phyloP scores from a whole-genome alignment of 2,329 filamentous ascomycete species.

The Lasiodiplodia sp. region DNA sequence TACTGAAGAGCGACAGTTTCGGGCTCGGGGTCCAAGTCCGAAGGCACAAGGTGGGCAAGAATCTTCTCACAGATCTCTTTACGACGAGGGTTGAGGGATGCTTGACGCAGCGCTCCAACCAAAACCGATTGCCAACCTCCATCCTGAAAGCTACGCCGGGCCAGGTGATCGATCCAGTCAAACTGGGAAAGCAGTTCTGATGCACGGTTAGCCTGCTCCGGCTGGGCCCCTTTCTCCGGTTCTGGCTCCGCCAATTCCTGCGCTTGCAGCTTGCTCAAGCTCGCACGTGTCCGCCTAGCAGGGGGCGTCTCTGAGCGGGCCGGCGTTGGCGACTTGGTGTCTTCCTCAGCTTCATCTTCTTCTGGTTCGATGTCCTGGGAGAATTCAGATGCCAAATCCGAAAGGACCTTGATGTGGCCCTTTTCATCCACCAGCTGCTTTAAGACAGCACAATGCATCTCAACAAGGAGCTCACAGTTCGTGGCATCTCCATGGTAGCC shows the following conservation, averaged over 20 bases:
- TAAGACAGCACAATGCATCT: constrained; percentile 89
- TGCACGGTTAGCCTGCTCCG: constrained; percentile 61
- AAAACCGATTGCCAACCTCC: constrained; percentile 93
- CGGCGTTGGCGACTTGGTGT: constrained; percentile 58
- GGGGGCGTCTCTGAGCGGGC: constrained; percentile 63
- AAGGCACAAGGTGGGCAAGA: constrained; percentile 79
- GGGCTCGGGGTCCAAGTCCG: constrained; percentile 75
- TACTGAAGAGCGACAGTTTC: constrained; percentile 79
- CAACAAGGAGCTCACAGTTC: constrained; percentile 84
- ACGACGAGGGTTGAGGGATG: constrained; percentile 77
- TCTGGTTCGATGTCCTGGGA: constrained; percentile 53
- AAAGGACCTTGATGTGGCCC: constrained; percentile 80
- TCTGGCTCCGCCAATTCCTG: constrained; percentile 13
- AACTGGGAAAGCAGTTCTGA: constrained; percentile 77
- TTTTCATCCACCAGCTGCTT: constrained; percentile 84
- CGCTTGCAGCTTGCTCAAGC: constrained; percentile 69
- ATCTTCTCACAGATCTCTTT: constrained; percentile 79
- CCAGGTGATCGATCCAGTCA: constrained; percentile 85
- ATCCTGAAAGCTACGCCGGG: constrained; percentile 82
- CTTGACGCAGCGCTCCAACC: constrained; percentile 82
- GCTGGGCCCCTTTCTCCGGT: background rate
- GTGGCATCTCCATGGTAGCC: constrained; percentile 75
- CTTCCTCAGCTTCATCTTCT: constrained; percentile 54
- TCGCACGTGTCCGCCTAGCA: constrained; percentile 82
- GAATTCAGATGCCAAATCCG: constrained; percentile 67